phyloP scores from a whole-genome alignment of 495 filamentous ascomycete species.

The Penicillium soppii region DNA sequence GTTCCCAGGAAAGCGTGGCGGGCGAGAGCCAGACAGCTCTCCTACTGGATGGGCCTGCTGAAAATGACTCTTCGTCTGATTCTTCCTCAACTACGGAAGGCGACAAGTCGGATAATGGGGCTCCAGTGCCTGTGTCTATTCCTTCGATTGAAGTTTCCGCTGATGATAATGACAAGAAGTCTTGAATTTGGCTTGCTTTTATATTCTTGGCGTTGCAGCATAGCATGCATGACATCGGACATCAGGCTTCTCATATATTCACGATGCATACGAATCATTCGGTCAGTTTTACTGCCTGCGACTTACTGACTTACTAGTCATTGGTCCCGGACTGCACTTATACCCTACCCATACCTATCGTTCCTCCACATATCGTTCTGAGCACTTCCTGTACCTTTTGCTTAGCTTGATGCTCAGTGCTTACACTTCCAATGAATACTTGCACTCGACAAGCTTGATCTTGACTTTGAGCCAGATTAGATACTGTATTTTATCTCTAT shows the following conservation, averaged over 20 bases:
- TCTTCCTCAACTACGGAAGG: slow-evolving; percentile 5
- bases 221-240: background rate
- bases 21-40: slow-evolving; percentile 12
- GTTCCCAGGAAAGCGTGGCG: slow-evolving; percentile 39
- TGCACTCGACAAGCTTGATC: no score
- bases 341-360: background rate
- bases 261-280: slow-evolving; percentile 3
- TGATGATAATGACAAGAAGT: slow-evolving; percentile 11
- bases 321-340: background rate
- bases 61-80: slow-evolving; percentile 9
- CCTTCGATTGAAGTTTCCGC: slow-evolving; percentile 24
- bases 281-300: background rate
- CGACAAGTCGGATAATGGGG: background rate
- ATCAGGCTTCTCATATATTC: background rate
- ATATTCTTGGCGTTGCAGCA: background rate
- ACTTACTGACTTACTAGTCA: background rate
- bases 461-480: no score
- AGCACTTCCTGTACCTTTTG: no score
- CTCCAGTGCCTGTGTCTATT: slow-evolving; percentile 12
- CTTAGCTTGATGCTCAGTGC: no score
- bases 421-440: no score
- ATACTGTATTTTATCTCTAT: no score
- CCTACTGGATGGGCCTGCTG: slow-evolving; percentile 6
- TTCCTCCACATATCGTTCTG: no score
- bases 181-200: background rate